Evolutionary conservation across 257 asterid species (phyloP).

Genomic region (Salvia miltiorrhiza): DNA sequence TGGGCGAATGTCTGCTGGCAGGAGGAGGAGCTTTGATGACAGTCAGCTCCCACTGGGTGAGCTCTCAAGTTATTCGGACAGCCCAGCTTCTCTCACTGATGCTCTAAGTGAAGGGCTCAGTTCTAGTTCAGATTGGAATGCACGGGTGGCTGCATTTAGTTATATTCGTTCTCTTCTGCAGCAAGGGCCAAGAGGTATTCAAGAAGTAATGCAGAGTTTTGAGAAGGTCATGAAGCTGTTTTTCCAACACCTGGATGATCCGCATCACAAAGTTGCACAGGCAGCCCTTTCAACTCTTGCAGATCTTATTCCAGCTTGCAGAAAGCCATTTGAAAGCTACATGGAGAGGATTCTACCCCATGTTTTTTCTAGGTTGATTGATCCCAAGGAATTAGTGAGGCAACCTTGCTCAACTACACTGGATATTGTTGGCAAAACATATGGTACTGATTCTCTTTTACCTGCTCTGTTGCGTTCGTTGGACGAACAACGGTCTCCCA

Average conservation of each 20-base stretch:
- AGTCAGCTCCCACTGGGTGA: constrained; percentile 79
- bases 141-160: constrained; percentile 91
- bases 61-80: constrained; percentile 67
- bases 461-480: constrained; percentile 95
- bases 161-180: constrained; percentile 70
- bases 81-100: constrained; percentile 87
- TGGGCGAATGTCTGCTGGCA: constrained; percentile 82
- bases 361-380: constrained; percentile 94
- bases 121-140: constrained; percentile 97
- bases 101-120: constrained; percentile 91
- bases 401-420: constrained; percentile 93
- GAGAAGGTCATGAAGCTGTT: constrained; percentile 98
- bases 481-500: constrained; percentile 99
- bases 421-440: constrained; percentile 89
- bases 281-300: constrained; percentile 98
- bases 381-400: constrained; percentile 94
- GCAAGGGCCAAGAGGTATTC: constrained; percentile 92
- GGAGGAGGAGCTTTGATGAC: constrained; percentile 97
- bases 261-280: constrained; percentile 99
- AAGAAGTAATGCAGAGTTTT: constrained; percentile 90
- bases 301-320: constrained; percentile 91
- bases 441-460: constrained; percentile 85
- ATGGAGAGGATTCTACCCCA: constrained; percentile 98
- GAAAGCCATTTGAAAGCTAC: constrained; percentile 93
- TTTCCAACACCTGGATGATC: constrained; percentile 98